Percentiles rank a stretch among this genome's conserved stretches.
Evolutionary conservation across 768 basidiomycete species (phyloP).

Genomic region (Mycena venus): DNA sequence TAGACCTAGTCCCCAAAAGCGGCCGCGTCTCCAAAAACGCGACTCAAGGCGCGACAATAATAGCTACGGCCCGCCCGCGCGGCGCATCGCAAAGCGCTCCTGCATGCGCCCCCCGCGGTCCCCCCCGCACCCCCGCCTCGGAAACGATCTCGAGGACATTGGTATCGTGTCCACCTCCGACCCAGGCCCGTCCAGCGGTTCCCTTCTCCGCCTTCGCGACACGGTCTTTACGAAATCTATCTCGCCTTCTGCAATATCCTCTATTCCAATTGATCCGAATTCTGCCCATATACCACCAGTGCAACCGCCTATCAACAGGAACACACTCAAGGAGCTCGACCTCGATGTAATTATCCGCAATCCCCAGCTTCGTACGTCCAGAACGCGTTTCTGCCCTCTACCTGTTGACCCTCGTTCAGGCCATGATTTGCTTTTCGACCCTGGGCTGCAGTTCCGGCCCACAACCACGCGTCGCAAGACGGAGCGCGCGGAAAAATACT

Average conservation of each 20-base stretch:
- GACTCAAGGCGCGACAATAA: slow-evolving; percentile 38
- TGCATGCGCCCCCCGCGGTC: slow-evolving; percentile 42
- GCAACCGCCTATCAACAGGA: slow-evolving; percentile 84
- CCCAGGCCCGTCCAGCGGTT: slow-evolving; percentile 62
- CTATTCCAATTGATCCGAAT: slow-evolving; percentile 57
- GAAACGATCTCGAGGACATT: slow-evolving; percentile 61
- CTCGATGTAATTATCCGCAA: slow-evolving; percentile 88
- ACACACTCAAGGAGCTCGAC: slow-evolving; percentile 88
- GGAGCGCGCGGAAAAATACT: slow-evolving; percentile 84
- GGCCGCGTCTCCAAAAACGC: slow-evolving; percentile 55
- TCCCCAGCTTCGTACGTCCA: slow-evolving; percentile 87
- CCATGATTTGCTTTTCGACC: slow-evolving; percentile 92
- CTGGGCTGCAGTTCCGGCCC: slow-evolving; percentile 85
- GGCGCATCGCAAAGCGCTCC: slow-evolving; percentile 38
- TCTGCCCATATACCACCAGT: slow-evolving; percentile 75
- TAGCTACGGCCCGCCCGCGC: slow-evolving; percentile 26
- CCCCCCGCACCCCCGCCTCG: slow-evolving; percentile 48
- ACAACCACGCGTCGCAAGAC: slow-evolving; percentile 80
- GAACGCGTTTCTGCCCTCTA: slow-evolving; percentile 26
- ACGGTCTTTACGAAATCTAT: slow-evolving; percentile 47
- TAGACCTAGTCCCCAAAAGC: slow-evolving; percentile 48
- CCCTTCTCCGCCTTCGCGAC: slow-evolving; percentile 49
- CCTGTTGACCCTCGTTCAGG: slow-evolving; percentile 57
- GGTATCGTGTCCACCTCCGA: slow-evolving; percentile 56
- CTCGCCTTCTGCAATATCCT: slow-evolving; percentile 44